Evolutionary conservation across 345 rosid genomes (phyloP).

Genomic region (Salix exigua): DNA sequence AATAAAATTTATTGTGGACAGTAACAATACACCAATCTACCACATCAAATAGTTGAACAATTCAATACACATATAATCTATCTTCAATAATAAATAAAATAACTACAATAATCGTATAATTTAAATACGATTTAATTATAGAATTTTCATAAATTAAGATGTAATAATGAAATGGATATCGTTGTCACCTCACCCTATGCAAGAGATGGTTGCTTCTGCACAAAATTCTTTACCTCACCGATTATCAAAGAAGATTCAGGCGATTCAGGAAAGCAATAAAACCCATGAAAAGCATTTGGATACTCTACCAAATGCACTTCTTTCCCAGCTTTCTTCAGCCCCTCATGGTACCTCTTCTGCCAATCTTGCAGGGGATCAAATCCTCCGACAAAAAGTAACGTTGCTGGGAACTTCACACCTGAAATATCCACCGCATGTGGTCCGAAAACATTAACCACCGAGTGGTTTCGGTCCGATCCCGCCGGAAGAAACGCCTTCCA

Average conservation of each 20-base stretch:
- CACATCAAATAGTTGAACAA: too few species aligned
- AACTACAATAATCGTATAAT: too few species aligned
- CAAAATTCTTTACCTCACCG: constrained; percentile 19
- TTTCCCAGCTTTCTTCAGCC: constrained; percentile 8
- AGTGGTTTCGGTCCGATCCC: constrained; percentile 13
- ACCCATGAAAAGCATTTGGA: constrained; percentile 2
- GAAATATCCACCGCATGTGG: constrained; percentile 6
- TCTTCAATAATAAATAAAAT: too few species aligned
- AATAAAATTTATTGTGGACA: too few species aligned
- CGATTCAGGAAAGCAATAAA: not conserved
- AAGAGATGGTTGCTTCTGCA: not conserved
- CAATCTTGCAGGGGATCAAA: constrained; percentile 19
- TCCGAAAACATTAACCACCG: constrained; percentile 11
- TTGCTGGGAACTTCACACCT: not conserved
- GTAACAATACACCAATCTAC: too few species aligned
- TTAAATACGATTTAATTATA: too few species aligned
- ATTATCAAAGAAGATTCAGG: constrained; percentile 1
- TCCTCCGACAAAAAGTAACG: constrained; percentile 11
- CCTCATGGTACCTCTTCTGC: constrained; percentile 19
- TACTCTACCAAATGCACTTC: constrained; percentile 12
- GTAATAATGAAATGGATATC: too few species aligned
- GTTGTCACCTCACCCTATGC: too few species aligned
- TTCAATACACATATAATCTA: too few species aligned
- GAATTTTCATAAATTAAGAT: too few species aligned
- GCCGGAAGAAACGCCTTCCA: constrained; percentile 20